Conservation (phyloP, 2,329 filamentous ascomycete species). For the Calonectria hawksworthii region DNA sequence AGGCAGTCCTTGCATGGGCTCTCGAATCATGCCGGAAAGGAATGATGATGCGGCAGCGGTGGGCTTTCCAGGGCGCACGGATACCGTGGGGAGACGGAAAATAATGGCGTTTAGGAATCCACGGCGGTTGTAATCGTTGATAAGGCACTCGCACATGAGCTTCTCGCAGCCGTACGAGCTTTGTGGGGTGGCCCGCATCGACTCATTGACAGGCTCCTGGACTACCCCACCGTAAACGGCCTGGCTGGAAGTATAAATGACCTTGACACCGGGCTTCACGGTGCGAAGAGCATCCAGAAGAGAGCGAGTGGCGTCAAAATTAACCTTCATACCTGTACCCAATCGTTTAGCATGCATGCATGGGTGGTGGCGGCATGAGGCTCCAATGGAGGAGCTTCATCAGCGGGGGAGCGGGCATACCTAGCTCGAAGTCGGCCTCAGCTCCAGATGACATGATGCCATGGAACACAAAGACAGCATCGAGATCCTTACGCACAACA, state of each 20-base stretch:
- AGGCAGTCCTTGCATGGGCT: constrained; percentile 61
- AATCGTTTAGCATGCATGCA: not conserved
- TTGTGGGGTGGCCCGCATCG: constrained; percentile 65
- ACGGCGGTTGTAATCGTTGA: constrained; percentile 53
- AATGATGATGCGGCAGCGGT: constrained; percentile 72
- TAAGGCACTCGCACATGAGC: constrained; percentile 65
- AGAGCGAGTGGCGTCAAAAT: constrained; percentile 67
- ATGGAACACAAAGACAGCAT: constrained; percentile 70
- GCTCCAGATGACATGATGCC: constrained; percentile 74
- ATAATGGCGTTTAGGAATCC: constrained; percentile 69
- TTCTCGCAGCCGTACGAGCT: constrained; percentile 72
- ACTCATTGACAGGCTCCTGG: constrained; percentile 58
- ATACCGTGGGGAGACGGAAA: constrained; percentile 71
- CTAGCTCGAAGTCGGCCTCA: constrained; percentile 68
- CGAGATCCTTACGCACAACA: constrained; percentile 47
- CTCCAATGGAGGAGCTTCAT: not conserved
- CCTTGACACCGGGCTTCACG: constrained; percentile 60
- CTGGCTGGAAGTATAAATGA: constrained; percentile 71
- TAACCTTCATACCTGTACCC: constrained; percentile 55
- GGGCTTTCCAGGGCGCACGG: constrained; percentile 69
- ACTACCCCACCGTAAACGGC: constrained; percentile 70
- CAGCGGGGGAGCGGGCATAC: constrained; percentile 44
- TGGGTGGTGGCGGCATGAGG: not conserved
- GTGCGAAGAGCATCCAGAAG: constrained; percentile 65
- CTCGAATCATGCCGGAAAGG: constrained; percentile 71